These are phyloP conservation scores for Solanum paucissectum DNA, from an alignment of 257 asterid species.

Conservation along the genomic window DNA sequence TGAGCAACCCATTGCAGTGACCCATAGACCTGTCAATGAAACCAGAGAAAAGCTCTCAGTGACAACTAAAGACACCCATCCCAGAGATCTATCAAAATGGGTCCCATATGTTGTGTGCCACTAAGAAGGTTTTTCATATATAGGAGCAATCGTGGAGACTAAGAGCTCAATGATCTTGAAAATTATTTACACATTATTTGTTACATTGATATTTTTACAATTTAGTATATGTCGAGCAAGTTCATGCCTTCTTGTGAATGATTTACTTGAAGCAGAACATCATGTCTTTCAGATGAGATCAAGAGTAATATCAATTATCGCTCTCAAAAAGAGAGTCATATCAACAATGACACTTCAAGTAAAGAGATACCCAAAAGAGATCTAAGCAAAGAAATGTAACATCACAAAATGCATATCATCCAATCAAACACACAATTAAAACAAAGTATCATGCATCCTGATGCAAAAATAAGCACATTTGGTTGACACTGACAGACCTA, in stretches of 20 bases:
- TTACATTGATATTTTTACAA: background rate
- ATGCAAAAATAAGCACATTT: background rate
- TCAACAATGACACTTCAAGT: background rate
- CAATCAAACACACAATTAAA: background rate
- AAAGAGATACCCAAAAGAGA: background rate
- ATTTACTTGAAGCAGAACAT: background rate
- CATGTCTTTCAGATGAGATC: background rate
- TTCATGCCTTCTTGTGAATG: background rate
- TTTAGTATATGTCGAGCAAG: background rate
- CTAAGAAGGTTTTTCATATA: background rate
- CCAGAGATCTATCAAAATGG: background rate
- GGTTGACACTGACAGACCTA: background rate
- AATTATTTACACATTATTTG: background rate
- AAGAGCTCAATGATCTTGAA: background rate
- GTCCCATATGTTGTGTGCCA: background rate
- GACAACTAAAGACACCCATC: background rate
- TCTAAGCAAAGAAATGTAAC: background rate
- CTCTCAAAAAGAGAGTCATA: background rate
- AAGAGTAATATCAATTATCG: background rate
- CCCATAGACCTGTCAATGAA: slow-evolving; percentile 68
- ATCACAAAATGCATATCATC: background rate
- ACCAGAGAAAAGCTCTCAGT: background rate
- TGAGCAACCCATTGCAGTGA: slow-evolving; percentile 88
- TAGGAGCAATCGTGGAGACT: background rate
- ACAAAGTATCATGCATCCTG: background rate